These are phyloP conservation scores for Penicillium verrucosum DNA, from an alignment of 2,329 filamentous ascomycete species.

Conservation along the genomic window DNA sequence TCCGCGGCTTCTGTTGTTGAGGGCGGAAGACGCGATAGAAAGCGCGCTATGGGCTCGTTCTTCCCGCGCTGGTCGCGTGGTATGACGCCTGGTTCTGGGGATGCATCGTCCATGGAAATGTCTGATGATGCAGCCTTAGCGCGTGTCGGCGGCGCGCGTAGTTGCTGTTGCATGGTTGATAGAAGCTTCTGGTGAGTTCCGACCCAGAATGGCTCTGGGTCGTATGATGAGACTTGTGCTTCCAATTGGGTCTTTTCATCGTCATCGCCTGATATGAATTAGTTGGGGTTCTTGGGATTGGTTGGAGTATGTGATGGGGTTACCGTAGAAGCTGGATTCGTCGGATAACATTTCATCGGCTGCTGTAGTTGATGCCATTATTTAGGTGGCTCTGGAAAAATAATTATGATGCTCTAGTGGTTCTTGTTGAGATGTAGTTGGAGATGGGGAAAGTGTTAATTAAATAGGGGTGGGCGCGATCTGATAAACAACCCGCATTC, in stretches of 20 bases:
- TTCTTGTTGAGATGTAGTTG: not conserved
- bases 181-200: slow-evolving; percentile 30
- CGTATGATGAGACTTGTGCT: slow-evolving; percentile 51
- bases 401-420: not conserved
- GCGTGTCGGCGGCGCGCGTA: not conserved
- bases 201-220: slow-evolving; percentile 52
- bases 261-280: slow-evolving; percentile 52
- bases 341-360: slow-evolving; percentile 37
- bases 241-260: slow-evolving; percentile 49
- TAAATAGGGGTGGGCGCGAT: not conserved
- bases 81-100: not conserved
- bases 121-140: not conserved
- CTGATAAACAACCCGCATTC: not conserved
- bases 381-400: not conserved
- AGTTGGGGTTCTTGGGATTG: not conserved
- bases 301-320: not conserved
- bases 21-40: slow-evolving; percentile 67
- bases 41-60: slow-evolving; percentile 63
- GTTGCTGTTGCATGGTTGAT: slow-evolving; percentile 32
- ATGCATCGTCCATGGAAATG: not conserved
- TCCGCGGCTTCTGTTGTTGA: slow-evolving; percentile 52
- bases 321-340: slow-evolving; percentile 48
- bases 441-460: not conserved
- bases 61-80: slow-evolving; percentile 14
- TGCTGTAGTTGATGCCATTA: not conserved